Conservation (phyloP, 148 eudicot genomes). For the Oxyria digyna region DNA sequence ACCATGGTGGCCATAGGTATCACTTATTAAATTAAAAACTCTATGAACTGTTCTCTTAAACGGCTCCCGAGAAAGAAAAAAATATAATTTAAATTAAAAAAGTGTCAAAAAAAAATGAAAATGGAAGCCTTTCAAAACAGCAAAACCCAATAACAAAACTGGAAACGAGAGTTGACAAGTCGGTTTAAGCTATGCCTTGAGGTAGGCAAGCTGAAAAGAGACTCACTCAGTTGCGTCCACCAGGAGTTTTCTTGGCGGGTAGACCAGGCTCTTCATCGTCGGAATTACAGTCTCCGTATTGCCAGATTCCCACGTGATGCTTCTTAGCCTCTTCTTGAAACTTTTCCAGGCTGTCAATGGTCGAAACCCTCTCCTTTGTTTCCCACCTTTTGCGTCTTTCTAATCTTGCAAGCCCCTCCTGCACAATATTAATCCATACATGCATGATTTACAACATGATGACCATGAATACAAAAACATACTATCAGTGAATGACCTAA, state of each 20-base stretch:
- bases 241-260: conserved; percentile 50
- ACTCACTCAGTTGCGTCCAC: conserved; percentile 57
- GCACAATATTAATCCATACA: conserved; percentile 11
- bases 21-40: conserved; percentile 3
- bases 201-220: no score
- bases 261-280: conserved; percentile 74
- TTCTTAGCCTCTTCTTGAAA: conserved; percentile 56
- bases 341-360: conserved; percentile 56
- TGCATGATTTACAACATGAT: neutral
- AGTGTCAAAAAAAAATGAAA: neutral
- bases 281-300: conserved; percentile 69
- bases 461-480: neutral
- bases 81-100: neutral
- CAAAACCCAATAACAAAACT: neutral
- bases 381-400: conserved; percentile 64
- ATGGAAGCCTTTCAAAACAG: conserved; percentile 4
- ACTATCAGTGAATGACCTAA: no score
- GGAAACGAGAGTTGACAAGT: neutral
- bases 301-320: conserved; percentile 68
- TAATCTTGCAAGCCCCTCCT: conserved; percentile 82
- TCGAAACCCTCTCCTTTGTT: conserved; percentile 35
- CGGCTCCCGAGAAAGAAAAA: conserved; percentile 1
- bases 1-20: conserved; percentile 1
- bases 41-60: conserved; percentile 2
- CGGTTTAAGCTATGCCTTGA: neutral